Evolutionary conservation across 805 yeast species (phyloP).

Genomic region (Saturnispora gosingensis): DNA sequence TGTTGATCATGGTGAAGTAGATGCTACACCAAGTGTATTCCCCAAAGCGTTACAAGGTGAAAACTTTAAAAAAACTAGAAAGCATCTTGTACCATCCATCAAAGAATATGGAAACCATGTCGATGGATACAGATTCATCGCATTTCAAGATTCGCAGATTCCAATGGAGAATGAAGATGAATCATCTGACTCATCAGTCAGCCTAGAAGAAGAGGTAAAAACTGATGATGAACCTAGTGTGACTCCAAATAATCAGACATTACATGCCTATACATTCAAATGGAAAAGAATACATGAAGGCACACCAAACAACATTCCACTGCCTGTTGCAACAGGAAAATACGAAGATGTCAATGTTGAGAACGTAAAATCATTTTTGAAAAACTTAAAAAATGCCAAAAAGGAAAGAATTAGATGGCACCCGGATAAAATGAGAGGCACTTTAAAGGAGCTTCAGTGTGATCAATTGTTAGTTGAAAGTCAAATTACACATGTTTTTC

Average conservation of each 20-base stretch:
- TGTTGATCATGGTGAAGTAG: neutral
- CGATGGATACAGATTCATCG: constrained; percentile 37
- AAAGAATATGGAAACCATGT: constrained; percentile 30
- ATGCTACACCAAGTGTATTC: neutral
- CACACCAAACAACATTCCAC: constrained; percentile 8
- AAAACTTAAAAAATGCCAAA: constrained; percentile 23
- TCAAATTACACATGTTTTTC: constrained; percentile 33
- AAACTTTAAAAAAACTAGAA: neutral
- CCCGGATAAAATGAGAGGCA: constrained; percentile 49
- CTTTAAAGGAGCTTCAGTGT: constrained; percentile 6
- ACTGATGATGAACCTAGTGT: constrained; percentile 3
- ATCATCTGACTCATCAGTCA: neutral
- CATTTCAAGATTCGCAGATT: constrained; percentile 18
- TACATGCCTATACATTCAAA: constrained; percentile 18
- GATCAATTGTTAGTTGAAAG: neutral
- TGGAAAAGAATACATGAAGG: constrained; percentile 21
- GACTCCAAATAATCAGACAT: constrained; percentile 6
- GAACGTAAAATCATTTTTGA: constrained; percentile 14
- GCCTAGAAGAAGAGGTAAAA: neutral
- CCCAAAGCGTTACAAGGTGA: neutral
- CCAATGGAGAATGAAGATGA: constrained; percentile 1
- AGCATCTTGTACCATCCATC: neutral
- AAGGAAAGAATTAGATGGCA: constrained; percentile 59
- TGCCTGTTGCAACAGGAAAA: constrained; percentile 16
- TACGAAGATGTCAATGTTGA: constrained; percentile 12